Evolutionary conservation across 2,329 filamentous ascomycete genomes (phyloP).

Genomic region (Phialocephala sp.): DNA sequence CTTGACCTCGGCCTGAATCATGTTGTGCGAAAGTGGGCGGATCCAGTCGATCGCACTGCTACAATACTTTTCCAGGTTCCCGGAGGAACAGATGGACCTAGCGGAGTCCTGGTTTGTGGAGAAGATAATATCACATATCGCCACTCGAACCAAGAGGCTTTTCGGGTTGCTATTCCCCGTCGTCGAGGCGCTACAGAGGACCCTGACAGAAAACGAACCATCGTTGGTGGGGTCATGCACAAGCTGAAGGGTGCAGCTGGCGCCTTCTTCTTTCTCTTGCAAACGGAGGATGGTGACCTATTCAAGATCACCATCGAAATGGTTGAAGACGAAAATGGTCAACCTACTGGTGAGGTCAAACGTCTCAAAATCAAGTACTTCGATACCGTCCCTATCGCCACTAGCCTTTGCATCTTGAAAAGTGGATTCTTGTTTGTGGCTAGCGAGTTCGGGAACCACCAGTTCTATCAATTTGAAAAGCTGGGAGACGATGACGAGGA

Average conservation of each 20-base stretch:
- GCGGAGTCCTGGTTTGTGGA: conserved; percentile 92
- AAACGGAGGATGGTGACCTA: conserved; percentile 96
- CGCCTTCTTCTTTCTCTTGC: conserved; percentile 95
- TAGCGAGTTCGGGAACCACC: conserved; percentile 89
- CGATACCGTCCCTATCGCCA: conserved; percentile 89
- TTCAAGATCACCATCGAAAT: conserved; percentile 97
- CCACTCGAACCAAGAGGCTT: conserved; percentile 92
- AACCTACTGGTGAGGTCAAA: conserved; percentile 80
- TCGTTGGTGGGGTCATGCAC: conserved; percentile 94
- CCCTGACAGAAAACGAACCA: conserved; percentile 84
- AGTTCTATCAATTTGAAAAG: conserved; percentile 97
- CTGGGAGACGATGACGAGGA: conserved; percentile 95
- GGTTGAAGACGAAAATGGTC: conserved; percentile 78
- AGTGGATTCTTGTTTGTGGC: conserved; percentile 94
- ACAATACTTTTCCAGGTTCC: conserved; percentile 94
- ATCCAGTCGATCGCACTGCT: conserved; percentile 87
- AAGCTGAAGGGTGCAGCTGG: conserved; percentile 82
- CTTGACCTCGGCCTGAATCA: conserved; percentile 96
- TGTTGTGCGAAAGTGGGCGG: conserved; percentile 95
- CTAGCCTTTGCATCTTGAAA: conserved; percentile 89
- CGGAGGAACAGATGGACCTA: conserved; percentile 90
- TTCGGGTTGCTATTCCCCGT: conserved; percentile 87
- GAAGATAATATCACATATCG: conserved; percentile 95
- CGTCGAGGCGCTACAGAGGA: conserved; percentile 89
- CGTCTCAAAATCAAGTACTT: conserved; percentile 96